Conservation (phyloP, 2,329 filamentous ascomycete genomes). For the Trichoderma citrinoviride region DNA sequence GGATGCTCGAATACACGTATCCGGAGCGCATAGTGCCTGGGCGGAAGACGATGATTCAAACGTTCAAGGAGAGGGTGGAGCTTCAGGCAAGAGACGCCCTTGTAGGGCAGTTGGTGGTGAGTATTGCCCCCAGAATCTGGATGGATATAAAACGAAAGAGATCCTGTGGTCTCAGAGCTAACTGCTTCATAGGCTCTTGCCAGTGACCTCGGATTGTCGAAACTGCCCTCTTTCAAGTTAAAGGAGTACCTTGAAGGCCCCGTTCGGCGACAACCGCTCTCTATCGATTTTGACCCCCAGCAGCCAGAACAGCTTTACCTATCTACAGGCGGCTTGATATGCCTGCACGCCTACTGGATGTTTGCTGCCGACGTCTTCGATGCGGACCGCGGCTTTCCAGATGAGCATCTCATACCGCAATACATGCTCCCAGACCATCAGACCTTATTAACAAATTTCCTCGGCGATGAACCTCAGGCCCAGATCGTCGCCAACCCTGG, state of each 20-base stretch:
- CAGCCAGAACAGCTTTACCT: constrained; percentile 53
- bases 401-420: constrained; percentile 58
- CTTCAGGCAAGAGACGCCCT: constrained; percentile 62
- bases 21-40: constrained; percentile 63
- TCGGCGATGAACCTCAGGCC: constrained; percentile 49
- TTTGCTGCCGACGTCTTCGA: constrained; percentile 62
- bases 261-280: constrained; percentile 46
- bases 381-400: constrained; percentile 51
- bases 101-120: constrained; percentile 68
- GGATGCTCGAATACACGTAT: constrained; percentile 66
- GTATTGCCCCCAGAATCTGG: constrained; percentile 25
- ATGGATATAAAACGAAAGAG: neutral
- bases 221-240: constrained; percentile 46
- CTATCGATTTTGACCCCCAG: constrained; percentile 44
- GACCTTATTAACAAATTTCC: constrained; percentile 51
- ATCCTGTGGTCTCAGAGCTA: neutral
- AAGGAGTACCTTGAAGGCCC: constrained; percentile 44
- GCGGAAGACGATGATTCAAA: constrained; percentile 58
- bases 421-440: constrained; percentile 61
- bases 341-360: constrained; percentile 60
- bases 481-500: constrained; percentile 51
- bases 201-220: constrained; percentile 57
- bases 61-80: constrained; percentile 62
- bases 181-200: constrained; percentile 54
- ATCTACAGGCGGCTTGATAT: constrained; percentile 58